Conservation (phyloP, 1,139 yeast genomes). For the Magnusiomyces ingens region DNA sequence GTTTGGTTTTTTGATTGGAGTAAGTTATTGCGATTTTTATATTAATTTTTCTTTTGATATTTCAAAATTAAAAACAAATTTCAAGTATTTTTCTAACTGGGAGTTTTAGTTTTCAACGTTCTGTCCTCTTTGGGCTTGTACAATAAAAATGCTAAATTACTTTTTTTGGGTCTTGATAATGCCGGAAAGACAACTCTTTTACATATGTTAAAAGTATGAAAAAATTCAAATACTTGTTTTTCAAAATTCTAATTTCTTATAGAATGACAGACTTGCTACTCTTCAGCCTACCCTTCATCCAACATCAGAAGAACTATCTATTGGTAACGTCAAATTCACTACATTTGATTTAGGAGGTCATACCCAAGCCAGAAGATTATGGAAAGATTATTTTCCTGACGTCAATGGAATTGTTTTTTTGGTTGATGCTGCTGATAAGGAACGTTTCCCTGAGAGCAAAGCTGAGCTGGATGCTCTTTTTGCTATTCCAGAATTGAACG, state of each 20-base stretch:
- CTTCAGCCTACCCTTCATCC: conserved; percentile 98
- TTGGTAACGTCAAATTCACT: conserved; percentile 93
- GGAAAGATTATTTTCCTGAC: conserved; percentile 99
- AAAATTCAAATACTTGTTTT: not conserved
- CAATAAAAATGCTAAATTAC: conserved; percentile 95
- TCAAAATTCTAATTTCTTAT: conserved; percentile 1
- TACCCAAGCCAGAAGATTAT: conserved; percentile 95
- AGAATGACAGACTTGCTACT: conserved; percentile 94
- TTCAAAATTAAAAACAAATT: conserved; percentile 17
- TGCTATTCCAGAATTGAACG: conserved; percentile 80
- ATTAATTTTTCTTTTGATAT: conserved; percentile 1
- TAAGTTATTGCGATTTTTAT: conserved; percentile 19
- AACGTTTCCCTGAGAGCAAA: conserved; percentile 89
- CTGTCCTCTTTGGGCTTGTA: conserved; percentile 90
- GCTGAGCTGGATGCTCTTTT: conserved; percentile 90
- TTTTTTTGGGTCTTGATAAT: conserved; percentile 93
- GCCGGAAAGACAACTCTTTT: conserved; percentile 97
- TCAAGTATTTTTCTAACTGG: not conserved
- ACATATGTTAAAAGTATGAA: conserved; percentile 73
- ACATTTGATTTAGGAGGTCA: conserved; percentile 99
- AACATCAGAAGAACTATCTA: conserved; percentile 92
- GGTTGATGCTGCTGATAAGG: conserved; percentile 96
- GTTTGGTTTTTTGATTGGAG: conserved; percentile 34
- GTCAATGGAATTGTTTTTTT: conserved; percentile 95
- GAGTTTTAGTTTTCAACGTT: conserved; percentile 73